Base-by-base conservation (phyloP, 1,139 yeast genomes). In the Meyerozyma carpophila region DNA sequence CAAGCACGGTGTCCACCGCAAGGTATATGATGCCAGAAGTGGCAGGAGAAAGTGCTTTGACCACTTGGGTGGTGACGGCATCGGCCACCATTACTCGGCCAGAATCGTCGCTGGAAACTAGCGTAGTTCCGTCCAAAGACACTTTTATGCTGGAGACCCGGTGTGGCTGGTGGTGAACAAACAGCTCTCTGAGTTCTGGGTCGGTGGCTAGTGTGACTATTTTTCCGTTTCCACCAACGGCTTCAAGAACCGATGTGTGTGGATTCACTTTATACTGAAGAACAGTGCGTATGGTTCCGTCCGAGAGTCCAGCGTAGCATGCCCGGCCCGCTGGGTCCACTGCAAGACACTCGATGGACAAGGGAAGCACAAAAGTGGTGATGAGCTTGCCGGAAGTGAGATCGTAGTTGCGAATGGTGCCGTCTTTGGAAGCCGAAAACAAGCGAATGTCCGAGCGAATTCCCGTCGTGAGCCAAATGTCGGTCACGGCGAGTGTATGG, bases 321-420 rank as follows among this genome's bases (percentile, higher is more conserved):
- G 81, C 75, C 51, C 98, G 72, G 54, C 83, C 89, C 1, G 93
- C 88, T 1, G 95, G 91, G 59, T 93, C 98, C n/a, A 78, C 66
- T 0, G 81, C 73, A 14, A 93, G 49, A 18, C 84, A 68, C 20
- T 76, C 75, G 9, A 87, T 75, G 0, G 85, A 73, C 25, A 63
- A 58, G 2, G 84, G 79, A 34, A 85, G 65, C 10, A 91, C 83
- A 57, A 88, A 82, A 0, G 96, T 88, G 9, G 91, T 76, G 18
- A 86, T 63, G 36, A 84, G 66, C 32, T 65, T 62, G 43, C 63
- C 67, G 32, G 73, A 61, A 27, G 57, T 43, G 18, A 84, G 54
- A 51, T 79, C 78, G 60, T 84, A 84, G 32, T 83, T 71, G 52
- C 95, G 70, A 39, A 89, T 68, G 0, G 97, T 90, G 36, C 81